Percentiles rank a stretch among this genome's conserved stretches.
phyloP scores from a whole-genome alignment of 768 basidiomycete species.

The Mycena kentingensis region DNA sequence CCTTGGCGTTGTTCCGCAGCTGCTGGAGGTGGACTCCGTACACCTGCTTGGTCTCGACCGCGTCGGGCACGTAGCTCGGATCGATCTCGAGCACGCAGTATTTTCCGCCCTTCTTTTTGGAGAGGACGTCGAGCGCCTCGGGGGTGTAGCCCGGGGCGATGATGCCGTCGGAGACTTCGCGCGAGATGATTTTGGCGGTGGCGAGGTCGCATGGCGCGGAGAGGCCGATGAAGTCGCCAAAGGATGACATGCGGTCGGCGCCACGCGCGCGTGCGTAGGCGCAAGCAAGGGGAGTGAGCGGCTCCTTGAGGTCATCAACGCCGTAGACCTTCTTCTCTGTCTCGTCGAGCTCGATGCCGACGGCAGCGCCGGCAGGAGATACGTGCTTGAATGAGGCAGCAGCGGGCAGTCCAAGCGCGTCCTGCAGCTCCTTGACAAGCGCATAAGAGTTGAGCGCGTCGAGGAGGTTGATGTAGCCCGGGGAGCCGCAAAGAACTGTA shows the following conservation, averaged over 20 bases:
- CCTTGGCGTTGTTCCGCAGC: constrained; percentile 85
- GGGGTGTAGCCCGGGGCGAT: constrained; percentile 91
- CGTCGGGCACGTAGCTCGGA: constrained; percentile 74
- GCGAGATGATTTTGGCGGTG: constrained; percentile 95
- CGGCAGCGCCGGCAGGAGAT: constrained; percentile 95
- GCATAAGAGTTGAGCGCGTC: constrained; percentile 98
- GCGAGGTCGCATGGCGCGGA: constrained; percentile 91
- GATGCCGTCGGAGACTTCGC: constrained; percentile 98
- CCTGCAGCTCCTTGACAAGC: constrained; percentile 90
- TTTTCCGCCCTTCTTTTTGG: constrained; percentile 97
- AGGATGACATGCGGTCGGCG: constrained; percentile 99
- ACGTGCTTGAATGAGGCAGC: constrained; percentile 99
- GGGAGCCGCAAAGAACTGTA: constrained; percentile 86
- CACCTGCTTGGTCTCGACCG: constrained; percentile 91
- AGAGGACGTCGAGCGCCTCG: constrained; percentile 86
- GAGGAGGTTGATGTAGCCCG: constrained; percentile 97
- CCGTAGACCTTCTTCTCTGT: constrained; percentile 93
- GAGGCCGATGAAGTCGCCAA: constrained; percentile 97
- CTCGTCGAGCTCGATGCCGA: constrained; percentile 80
- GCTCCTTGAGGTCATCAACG: constrained; percentile 91
- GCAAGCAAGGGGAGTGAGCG: constrained; percentile 82
- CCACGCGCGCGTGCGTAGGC: constrained; percentile 97
- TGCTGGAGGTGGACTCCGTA: constrained; percentile 92
- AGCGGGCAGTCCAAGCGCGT: constrained; percentile 84
- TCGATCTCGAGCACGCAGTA: constrained; percentile 99